phyloP scores from a whole-genome alignment of 129 eudicot species.

The Daucus carota region DH1_v3.0 NC_030381.2:6316001-6316500 shows the following conservation, averaged over 20 bases:
- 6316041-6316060: conserved; percentile 11
- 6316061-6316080: conserved; percentile 9
- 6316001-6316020: conserved; percentile 12
- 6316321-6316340: conserved; percentile 14
- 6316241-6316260: conserved; percentile 21
- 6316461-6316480: conserved; percentile 27
- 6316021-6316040: conserved; percentile 6
- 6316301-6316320: conserved; percentile 16
- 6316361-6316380: conserved; percentile 21
- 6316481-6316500: conserved; percentile 8
- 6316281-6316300: conserved; percentile 24
- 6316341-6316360: conserved; percentile 7
- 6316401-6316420: conserved; percentile 26
- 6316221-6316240: conserved; percentile 11
- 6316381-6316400: conserved; percentile 25
- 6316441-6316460: conserved; percentile 29
- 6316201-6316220: conserved; percentile 22
- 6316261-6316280: conserved; percentile 25
- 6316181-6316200: conserved; percentile 15
- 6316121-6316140: conserved; percentile 22
- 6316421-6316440: conserved; percentile 21
- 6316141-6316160: conserved; percentile 6
- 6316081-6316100: neutral
- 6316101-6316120: conserved; percentile 20
- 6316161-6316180: conserved; percentile 4